phyloP scores from a whole-genome alignment of 2,329 filamentous ascomycete species.

The Pseudopithomyces chartarum region DNA sequence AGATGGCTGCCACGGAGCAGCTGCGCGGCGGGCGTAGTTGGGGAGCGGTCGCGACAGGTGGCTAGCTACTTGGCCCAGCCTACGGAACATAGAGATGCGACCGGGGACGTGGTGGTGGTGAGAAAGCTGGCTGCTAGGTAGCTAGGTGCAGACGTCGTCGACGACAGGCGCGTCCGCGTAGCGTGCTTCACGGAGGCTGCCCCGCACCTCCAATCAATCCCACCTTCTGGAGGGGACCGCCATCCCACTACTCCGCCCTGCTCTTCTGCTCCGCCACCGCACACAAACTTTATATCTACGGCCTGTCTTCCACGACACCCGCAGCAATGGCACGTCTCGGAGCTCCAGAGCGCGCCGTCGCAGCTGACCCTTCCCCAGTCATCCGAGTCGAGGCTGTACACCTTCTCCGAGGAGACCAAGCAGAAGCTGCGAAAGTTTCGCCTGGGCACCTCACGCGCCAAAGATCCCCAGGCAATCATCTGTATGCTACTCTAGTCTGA shows the following conservation, averaged over 20 bases:
- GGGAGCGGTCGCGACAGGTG: conserved; percentile 70
- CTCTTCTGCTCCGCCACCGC: conserved; percentile 6
- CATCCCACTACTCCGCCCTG: conserved; percentile 17
- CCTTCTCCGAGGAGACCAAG: conserved; percentile 88
- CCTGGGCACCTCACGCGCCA: conserved; percentile 83
- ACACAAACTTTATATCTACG: conserved; percentile 9
- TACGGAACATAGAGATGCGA: conserved; percentile 68
- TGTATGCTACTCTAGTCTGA: conserved; percentile 67
- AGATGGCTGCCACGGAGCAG: conserved; percentile 33
- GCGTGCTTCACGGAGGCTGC: conserved; percentile 17
- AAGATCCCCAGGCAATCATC: conserved; percentile 86
- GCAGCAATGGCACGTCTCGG: conserved; percentile 26
- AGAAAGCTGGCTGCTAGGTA: conserved; percentile 16
- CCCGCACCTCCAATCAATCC: conserved; percentile 15
- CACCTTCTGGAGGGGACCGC: conserved; percentile 1
- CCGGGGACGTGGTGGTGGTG: neutral
- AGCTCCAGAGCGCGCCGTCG: neutral
- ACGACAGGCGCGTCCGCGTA: conserved; percentile 12
- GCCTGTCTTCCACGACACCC: neutral
- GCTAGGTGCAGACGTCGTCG: conserved; percentile 16
- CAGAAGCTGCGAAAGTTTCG: conserved; percentile 93
- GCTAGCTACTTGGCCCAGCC: conserved; percentile 73
- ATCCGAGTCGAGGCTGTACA: conserved; percentile 89
- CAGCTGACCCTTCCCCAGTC: conserved; percentile 44
- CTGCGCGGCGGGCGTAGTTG: conserved; percentile 59